Percentiles rank a stretch among this genome's conserved stretches.
These are phyloP conservation scores for Phytophthora ohioensis DNA, from an alignment of 352 stramenopile species.

Conservation along the genomic window DNA sequence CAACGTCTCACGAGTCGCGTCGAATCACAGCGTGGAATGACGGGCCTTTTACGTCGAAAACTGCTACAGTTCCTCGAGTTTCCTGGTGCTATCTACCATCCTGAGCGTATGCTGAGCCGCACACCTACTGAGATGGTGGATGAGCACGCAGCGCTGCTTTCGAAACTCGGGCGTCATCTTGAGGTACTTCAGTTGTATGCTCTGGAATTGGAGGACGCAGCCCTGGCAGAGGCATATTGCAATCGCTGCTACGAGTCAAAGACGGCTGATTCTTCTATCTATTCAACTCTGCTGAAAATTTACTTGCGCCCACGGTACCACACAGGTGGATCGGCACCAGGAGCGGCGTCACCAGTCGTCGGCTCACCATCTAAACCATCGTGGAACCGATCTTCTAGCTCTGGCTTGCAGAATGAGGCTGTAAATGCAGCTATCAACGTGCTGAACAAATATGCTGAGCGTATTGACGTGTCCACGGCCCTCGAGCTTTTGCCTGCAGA, in stretches of 20 bases:
- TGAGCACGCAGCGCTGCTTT: slow-evolving; percentile 77
- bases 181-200: slow-evolving; percentile 86
- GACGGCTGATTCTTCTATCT: slow-evolving; percentile 81
- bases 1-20: slow-evolving; percentile 66
- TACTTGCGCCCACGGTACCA: slow-evolving; percentile 66
- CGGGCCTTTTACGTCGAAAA: slow-evolving; percentile 67
- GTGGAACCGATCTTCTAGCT: slow-evolving; percentile 25
- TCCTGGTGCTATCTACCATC: slow-evolving; percentile 63
- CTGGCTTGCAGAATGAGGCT: slow-evolving; percentile 56
- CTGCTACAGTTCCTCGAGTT: slow-evolving; percentile 77
- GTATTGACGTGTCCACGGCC: slow-evolving; percentile 81
- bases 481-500: slow-evolving; percentile 77
- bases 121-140: slow-evolving; percentile 83
- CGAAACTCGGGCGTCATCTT: slow-evolving; percentile 77
- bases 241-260: slow-evolving; percentile 85
- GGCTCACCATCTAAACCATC: slow-evolving; percentile 40
- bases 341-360: slow-evolving; percentile 15
- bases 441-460: slow-evolving; percentile 85
- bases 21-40: slow-evolving; percentile 59
- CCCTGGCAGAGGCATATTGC: slow-evolving; percentile 80
- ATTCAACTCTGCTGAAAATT: slow-evolving; percentile 77
- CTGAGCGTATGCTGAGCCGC: slow-evolving; percentile 82
- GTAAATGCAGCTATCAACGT: slow-evolving; percentile 77
- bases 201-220: slow-evolving; percentile 76
- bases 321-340: slow-evolving; percentile 20